These are phyloP conservation scores for Kluyveromyces nonfermentans DNA, from an alignment of 805 yeast genomes.

Conservation along the genomic window DNA sequence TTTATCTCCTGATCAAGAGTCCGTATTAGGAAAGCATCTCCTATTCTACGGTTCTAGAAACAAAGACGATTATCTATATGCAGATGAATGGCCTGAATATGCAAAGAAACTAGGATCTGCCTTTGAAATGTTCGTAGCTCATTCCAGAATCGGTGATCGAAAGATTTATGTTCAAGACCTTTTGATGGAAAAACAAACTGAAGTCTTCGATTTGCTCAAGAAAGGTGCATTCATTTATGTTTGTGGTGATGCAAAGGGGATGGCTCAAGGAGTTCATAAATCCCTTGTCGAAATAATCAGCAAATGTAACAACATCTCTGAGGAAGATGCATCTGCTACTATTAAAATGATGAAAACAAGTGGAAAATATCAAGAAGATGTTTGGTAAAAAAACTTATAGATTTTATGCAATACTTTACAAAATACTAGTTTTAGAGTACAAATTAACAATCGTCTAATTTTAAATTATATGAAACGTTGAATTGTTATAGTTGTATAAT, in stretches of 20 bases:
- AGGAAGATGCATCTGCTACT: conserved; percentile 64
- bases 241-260: conserved; percentile 92
- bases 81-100: conserved; percentile 82
- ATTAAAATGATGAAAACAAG: conserved; percentile 71
- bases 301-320: conserved; percentile 50
- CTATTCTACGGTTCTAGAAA: conserved; percentile 86
- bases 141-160: conserved; percentile 62
- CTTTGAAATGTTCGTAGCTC: conserved; percentile 73
- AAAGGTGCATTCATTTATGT: conserved; percentile 86
- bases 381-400: conserved; percentile 52
- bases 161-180: conserved; percentile 80
- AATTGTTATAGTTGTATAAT: too few species aligned
- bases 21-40: conserved; percentile 58
- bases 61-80: conserved; percentile 77
- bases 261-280: conserved; percentile 89
- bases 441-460: too few species aligned
- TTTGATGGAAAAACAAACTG: conserved; percentile 41
- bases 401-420: background rate
- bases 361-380: conserved; percentile 94
- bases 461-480: too few species aligned
- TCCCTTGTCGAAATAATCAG: conserved; percentile 57
- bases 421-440: too few species aligned
- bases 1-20: conserved; percentile 31
- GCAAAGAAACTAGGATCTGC: conserved; percentile 46
- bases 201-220: conserved; percentile 35